These are phyloP conservation scores for Pichia sp. DNA, from an alignment of 1,139 yeast genomes.

Conservation along the genomic window DNA sequence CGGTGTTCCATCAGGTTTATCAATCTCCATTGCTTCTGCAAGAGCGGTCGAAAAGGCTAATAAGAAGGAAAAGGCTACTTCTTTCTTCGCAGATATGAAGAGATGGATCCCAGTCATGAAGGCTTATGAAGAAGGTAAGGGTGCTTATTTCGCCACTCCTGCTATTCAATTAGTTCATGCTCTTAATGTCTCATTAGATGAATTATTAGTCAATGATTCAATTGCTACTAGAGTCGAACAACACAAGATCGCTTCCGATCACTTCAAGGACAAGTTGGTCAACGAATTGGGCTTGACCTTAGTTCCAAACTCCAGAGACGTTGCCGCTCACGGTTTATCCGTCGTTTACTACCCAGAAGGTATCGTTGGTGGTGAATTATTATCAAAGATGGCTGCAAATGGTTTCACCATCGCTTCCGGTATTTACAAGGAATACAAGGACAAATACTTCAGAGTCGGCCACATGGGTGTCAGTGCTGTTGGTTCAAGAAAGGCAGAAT, in stretches of 20 bases:
- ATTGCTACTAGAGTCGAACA: constrained; percentile 61
- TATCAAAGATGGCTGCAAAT: constrained; percentile 53
- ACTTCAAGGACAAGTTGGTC: constrained; percentile 56
- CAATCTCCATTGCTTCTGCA: constrained; percentile 71
- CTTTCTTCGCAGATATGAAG: constrained; percentile 67
- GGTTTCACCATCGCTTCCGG: constrained; percentile 93
- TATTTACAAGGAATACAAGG: constrained; percentile 75
- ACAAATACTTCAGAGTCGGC: constrained; percentile 89
- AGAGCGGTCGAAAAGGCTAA: constrained; percentile 70
- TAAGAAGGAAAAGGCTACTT: constrained; percentile 54
- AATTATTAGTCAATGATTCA: constrained; percentile 49
- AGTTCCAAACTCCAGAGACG: constrained; percentile 55
- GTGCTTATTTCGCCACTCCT: constrained; percentile 93
- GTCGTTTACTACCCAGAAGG: constrained; percentile 85
- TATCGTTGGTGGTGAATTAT: constrained; percentile 63
- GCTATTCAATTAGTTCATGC: constrained; percentile 87
- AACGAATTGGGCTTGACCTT: constrained; percentile 61
- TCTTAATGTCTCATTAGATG: constrained; percentile 71
- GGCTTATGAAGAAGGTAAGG: constrained; percentile 79
- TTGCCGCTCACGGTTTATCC: constrained; percentile 85
- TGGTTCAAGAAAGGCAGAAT: constrained; percentile 41
- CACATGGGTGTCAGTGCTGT: constrained; percentile 84
- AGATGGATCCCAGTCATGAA: constrained; percentile 91
- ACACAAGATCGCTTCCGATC: constrained; percentile 61
- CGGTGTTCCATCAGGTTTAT: constrained; percentile 92